Percentiles rank a stretch among this genome's conserved stretches.
phyloP scores from a whole-genome alignment of 139 green algal species.

The Micractinium sp. region DNA sequence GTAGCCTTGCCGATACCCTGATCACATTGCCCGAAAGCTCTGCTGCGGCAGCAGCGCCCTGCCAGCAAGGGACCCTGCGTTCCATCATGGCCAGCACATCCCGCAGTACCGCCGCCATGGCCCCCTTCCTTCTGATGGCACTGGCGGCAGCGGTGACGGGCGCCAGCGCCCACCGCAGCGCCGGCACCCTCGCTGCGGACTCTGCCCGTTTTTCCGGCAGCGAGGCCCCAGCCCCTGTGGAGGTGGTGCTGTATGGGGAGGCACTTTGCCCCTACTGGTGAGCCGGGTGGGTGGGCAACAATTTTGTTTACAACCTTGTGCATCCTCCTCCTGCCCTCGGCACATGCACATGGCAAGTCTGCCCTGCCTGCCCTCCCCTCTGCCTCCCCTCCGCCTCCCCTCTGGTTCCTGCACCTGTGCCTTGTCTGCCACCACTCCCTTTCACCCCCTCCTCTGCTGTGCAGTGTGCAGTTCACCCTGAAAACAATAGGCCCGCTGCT shows the following conservation, averaged over 20 bases:
- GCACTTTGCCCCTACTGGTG: conserved; percentile 24
- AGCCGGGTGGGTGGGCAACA: no score
- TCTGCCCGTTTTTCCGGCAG: background rate
- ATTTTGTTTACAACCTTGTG: no score
- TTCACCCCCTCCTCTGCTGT: background rate
- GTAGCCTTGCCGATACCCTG: no score
- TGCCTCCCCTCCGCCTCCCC: background rate
- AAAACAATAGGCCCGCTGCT: background rate
- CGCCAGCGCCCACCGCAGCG: background rate
- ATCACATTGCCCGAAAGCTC: no score
- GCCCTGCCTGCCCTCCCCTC: background rate
- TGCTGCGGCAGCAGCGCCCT: no score
- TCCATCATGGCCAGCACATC: no score
- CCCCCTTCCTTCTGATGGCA: no score
- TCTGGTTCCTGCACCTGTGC: background rate
- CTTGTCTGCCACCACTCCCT: background rate
- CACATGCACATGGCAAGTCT: background rate
- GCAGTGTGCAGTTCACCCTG: background rate
- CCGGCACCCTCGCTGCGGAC: background rate
- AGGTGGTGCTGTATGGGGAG: conserved; percentile 10
- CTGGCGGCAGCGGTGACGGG: no score
- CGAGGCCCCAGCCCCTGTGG: background rate
- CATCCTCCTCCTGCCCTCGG: background rate
- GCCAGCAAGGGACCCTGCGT: no score
- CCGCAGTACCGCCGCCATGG: no score